Conservation (phyloP, 2,329 filamentous ascomycete species). For the Cladosporium phlei region DNA sequence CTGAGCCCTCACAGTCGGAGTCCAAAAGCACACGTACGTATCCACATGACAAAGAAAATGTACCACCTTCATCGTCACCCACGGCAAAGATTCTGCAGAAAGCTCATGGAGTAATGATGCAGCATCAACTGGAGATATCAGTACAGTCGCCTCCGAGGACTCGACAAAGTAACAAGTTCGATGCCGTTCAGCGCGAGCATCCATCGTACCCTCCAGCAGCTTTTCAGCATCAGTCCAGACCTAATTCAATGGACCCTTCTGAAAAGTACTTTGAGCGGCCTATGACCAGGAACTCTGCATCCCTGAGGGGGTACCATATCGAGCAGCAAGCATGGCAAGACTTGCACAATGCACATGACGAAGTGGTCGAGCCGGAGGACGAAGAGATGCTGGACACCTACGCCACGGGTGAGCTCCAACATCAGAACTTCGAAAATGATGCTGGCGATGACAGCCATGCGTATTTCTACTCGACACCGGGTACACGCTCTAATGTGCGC, state of each 20-base stretch:
- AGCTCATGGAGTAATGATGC: slow-evolving; percentile 7
- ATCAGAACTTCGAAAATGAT: no score
- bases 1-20: background rate
- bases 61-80: background rate
- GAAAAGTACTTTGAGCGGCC: no score
- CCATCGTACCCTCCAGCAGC: no score
- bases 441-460: background rate
- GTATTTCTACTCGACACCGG: background rate
- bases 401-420: background rate
- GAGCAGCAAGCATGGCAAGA: background rate
- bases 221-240: no score
- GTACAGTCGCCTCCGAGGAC: no score
- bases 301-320: background rate
- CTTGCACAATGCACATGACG: background rate
- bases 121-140: no score
- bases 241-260: no score
- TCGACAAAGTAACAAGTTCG: background rate
- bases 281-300: no score
- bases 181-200: no score
- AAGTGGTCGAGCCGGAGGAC: background rate
- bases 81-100: background rate
- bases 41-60: slow-evolving; percentile 3
- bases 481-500: background rate
- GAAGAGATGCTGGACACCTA: background rate
- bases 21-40: background rate